Base-by-base conservation (phyloP, 2,329 filamentous ascomycete genomes). In the Dichotomopilus funicola region DNA sequence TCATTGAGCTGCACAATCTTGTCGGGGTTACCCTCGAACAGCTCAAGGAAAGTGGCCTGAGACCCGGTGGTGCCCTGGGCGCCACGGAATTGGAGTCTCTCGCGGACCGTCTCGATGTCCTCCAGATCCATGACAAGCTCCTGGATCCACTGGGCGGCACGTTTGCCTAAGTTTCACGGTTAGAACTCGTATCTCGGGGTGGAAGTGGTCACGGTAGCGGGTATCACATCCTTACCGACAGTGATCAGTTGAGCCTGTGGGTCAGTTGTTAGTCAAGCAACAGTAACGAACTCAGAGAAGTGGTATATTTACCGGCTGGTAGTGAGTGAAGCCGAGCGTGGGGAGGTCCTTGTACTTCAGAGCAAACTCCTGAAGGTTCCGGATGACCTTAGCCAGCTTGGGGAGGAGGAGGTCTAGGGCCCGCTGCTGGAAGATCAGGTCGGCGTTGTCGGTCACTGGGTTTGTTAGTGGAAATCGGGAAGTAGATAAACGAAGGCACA, bases 381-480 rank as follows among this genome's bases (percentile, higher is more conserved):
- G 74, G 62, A 95, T 86, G 53, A 91, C 85, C 63, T 84, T 89
- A 51, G 89, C 89, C 6, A 95, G 72, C 71, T 91, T 95, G 38
- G 83, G 83, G 6, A 88, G 75, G 5, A 95, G 70, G 13, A 95
- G 73, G 64, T 92, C 82, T 56, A 95, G 73, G 10, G 83, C 91
- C 42, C 62, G 61, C 31, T 60, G 45, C 64, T 89, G 79, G 66
- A 95, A 82, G 61, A 95, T 89, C 43, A 92, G 72, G 63, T 92
- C 89, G 6, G 85, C 79, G 62, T 91, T 90, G 65, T 91, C 88
- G 54, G 87, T 92, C 44, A 84, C 78, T 62, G 34, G 38, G 4
- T 9, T 9, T 13, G 53, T 60, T 6, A 60, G 53, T 11, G 10
- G 11, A 8, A 36, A 34, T 9, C 4, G 12, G 8, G 3, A 1